Conservation (phyloP, 1,284 basidiomycete genomes). For the Melampsora larici-populina region DNA sequence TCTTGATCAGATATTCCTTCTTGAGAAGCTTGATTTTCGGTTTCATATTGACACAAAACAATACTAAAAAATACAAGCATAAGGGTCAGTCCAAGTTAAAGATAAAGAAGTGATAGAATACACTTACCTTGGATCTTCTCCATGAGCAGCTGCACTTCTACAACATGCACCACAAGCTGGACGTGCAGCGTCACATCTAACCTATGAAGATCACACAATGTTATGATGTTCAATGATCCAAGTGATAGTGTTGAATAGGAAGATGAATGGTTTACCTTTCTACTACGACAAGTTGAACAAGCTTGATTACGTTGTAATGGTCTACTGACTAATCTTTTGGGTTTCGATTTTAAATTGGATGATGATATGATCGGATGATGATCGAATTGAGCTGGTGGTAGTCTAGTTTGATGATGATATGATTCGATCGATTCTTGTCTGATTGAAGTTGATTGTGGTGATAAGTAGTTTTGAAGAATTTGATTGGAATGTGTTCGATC, state of each 20-base stretch:
- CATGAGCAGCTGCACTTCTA: constrained; percentile 36
- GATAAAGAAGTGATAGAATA: too few relatives aligned
- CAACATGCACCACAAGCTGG: constrained; percentile 34
- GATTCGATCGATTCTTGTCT: background rate
- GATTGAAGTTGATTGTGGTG: background rate
- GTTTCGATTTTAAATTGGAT: constrained; percentile 1
- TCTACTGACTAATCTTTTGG: constrained; percentile 34
- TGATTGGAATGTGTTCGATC: background rate
- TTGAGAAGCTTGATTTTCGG: background rate
- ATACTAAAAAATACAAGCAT: constrained; percentile 1
- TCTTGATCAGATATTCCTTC: background rate
- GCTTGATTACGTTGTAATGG: constrained; percentile 35
- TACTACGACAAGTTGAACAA: constrained; percentile 28
- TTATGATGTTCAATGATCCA: too few relatives aligned
- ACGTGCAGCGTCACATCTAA: constrained; percentile 31
- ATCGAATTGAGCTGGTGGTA: background rate
- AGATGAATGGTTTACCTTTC: too few relatives aligned
- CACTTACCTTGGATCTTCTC: constrained; percentile 33
- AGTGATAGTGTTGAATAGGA: too few relatives aligned
- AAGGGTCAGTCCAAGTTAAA: background rate
- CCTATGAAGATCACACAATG: too few relatives aligned
- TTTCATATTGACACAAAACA: constrained; percentile 23
- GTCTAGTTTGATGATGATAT: background rate
- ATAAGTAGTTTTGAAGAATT: background rate
- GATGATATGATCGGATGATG: background rate